These are phyloP conservation scores for Fusarium sublunatum DNA, from an alignment of 2,329 filamentous ascomycete species.

Conservation along the genomic window DNA sequence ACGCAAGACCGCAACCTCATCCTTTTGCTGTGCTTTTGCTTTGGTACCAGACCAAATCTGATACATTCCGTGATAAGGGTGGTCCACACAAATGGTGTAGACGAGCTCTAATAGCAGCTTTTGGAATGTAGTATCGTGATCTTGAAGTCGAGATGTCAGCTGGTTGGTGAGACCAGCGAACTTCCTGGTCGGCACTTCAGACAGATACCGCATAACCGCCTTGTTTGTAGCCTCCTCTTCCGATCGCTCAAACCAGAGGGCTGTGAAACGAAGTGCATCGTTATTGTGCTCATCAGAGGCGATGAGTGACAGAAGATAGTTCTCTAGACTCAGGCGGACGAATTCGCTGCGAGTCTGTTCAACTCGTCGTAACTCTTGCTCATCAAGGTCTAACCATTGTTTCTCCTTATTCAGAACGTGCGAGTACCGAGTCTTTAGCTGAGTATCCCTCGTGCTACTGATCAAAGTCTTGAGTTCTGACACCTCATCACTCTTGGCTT, in stretches of 20 bases:
- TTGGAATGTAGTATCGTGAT: constrained; percentile 79
- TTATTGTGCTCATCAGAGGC: constrained; percentile 91
- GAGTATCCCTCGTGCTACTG: constrained; percentile 61
- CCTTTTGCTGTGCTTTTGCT: constrained; percentile 74
- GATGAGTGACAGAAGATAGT: constrained; percentile 86
- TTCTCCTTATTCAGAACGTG: constrained; percentile 77
- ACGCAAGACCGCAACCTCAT: constrained; percentile 79
- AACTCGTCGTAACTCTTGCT: constrained; percentile 84
- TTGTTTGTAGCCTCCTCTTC: constrained; percentile 80
- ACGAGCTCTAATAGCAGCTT: constrained; percentile 78
- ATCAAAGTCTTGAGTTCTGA: constrained; percentile 73
- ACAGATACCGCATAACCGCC: constrained; percentile 76
- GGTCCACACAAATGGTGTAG: constrained; percentile 86
- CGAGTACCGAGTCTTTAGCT: constrained; percentile 67
- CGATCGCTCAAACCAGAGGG: constrained; percentile 91
- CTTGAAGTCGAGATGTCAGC: constrained; percentile 88
- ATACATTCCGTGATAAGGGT: constrained; percentile 97
- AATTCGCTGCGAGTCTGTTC: constrained; percentile 82
- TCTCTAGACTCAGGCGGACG: constrained; percentile 88
- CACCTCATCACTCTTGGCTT: constrained; percentile 85
- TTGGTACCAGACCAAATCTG: constrained; percentile 89
- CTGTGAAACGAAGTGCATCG: constrained; percentile 90
- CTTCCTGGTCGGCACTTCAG: constrained; percentile 85
- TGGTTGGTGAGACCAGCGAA: constrained; percentile 96
- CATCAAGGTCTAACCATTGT: constrained; percentile 90